Evolutionary conservation across 1,139 yeast species (phyloP), one percentile per base, ranked within the genome.

Genomic region (Meyerozyma guilliermondii): DNA sequence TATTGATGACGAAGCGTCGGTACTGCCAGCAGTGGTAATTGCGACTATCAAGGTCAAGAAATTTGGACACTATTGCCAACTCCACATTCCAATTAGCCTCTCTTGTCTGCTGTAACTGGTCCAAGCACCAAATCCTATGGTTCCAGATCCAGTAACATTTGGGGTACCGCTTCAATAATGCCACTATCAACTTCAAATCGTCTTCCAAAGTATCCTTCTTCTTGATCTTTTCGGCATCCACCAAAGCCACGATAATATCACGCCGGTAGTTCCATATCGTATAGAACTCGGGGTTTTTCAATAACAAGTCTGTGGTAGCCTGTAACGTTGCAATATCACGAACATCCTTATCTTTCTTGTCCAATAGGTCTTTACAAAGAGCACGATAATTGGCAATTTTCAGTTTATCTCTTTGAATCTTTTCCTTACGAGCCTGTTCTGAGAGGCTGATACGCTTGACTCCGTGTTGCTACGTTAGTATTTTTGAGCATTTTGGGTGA

Each of bases 91-190:
- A 89, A 43, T 83, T 67, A 7, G 74, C 76, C 38, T 44, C 46
- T 4, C 78, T 74, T 5, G 58, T 46, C 1, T 58, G 54, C 5
- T 83, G 80, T 39, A 80, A 67, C 46, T 72, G 68, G 42, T 75
- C 71, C 35, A 92, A 64, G 41, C 87, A 77, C 98, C 98, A 92
- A 17, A 78, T 66, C 27, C 99, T 73, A 60, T 92, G 98, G 55
- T 84, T 86, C 97, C 98, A 92, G 16, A 92, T 83, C 96, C 98
- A 91, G 59, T 92, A 92, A 31, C 91, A 87, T 59, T 92, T 92
- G 2, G 99, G 98, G 50, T 65, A 83, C 45, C 73, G 63, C 45
- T 77, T 78, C 53, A 92, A 65, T 50, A 81, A 75, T 1, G 63
- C 62, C 67, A 84, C 71, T 1, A 82, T 72, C 54, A 87, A 79